Base-by-base conservation (phyloP, 2,329 filamentous ascomycete species). In the Pyrenochaeta sp. region DNA sequence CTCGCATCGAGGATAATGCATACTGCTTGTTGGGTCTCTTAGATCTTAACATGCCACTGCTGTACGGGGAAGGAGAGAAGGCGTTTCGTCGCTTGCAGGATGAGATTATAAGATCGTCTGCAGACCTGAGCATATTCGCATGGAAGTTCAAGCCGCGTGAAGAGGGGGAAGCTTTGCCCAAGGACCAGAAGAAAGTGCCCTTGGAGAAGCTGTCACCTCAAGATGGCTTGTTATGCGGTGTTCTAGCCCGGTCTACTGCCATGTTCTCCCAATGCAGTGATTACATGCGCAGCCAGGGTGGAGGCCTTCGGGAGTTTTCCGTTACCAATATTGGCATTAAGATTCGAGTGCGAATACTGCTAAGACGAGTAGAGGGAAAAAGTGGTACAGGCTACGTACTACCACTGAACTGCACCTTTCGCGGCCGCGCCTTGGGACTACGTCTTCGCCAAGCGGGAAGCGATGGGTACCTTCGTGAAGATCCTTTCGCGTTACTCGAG, bases 21-120 rank as follows among this genome's bases (percentile, higher is more conserved):
- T 75, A 75, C 53, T 74, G 59, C 32, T 54, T 73, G 7, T 52
- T 74, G 5, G 72, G 72, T 1, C 54, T 74, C 7, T 69, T 72
- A 32, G 59, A 64, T 42, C 54, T 75, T 2, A 62, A 66, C 27
- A 71, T 75, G 60, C 59, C 68, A 5, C 54, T 71, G 15, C 32
- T 71, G 2, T 74, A 75, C 47, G 71, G 71, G 9, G 72, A 72
- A 58, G 69, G 67, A 7, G 36, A 61, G 15, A 60, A 64, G 6
- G 66, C 65, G 10, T 71, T 69, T 47, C 36, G 28, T 2, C 49
- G 65, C 19, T 44, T 71, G 5, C 60, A 65, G 45, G 51, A 64
- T 48, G 65, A 69, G 34, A 65, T 71, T 25, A 54, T 62, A 19
- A 44, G 36, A 8, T 40, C 34, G 1, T 49, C 54, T 8, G 36